Base-by-base conservation (phyloP, 495 filamentous ascomycete genomes). In the Neurospora sp. region DNA sequence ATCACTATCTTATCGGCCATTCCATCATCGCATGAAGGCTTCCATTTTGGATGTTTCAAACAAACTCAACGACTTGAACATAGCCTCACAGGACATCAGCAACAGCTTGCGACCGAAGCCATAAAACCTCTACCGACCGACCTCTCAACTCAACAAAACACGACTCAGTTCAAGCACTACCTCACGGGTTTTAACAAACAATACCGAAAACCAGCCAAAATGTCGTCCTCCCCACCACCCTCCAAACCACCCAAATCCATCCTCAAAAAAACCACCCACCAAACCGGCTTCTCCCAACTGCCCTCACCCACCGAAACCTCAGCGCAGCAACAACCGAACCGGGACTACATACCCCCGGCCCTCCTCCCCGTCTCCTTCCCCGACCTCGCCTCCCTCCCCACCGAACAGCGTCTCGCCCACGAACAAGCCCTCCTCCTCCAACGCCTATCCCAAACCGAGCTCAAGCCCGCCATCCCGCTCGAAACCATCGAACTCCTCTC, bases 401-500 rank as follows among this genome's bases (percentile, higher is more conserved):
- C 20, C 65, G 46, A 61, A 22, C 41, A 65, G 2, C 69, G 10
- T 4, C 68, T 71, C 71, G 41, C 40, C 16, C 76, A 78, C 16
- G 87, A 92, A 73, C 94, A 97, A 82, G 94, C 95, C 14, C 86
- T 88, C 72, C 84, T 90, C 39, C 90, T 98, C 71, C 91, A 97
- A 76, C 82, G 73, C 18, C 61, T 71, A 16, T 65, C 90, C 70
- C 91, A 89, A 69, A 94, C 93, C 76, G 87, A 90, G 31, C 83
- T 92, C 73, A 91, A 97, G 78, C 79, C 83, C 71, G 73, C 78
- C 35, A 80, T 85, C 69, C 77, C 76, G 9, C 39, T 82, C 61
- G 80, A 86, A 20, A 82, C 87, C 69, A 93, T 97, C 71, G 84
- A 98, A 70, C 84, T 86, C 70, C 85, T 90, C 69, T 91, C 89